Base-by-base conservation (phyloP, 495 filamentous ascomycete species). In the Neurospora pannonica region DNA sequence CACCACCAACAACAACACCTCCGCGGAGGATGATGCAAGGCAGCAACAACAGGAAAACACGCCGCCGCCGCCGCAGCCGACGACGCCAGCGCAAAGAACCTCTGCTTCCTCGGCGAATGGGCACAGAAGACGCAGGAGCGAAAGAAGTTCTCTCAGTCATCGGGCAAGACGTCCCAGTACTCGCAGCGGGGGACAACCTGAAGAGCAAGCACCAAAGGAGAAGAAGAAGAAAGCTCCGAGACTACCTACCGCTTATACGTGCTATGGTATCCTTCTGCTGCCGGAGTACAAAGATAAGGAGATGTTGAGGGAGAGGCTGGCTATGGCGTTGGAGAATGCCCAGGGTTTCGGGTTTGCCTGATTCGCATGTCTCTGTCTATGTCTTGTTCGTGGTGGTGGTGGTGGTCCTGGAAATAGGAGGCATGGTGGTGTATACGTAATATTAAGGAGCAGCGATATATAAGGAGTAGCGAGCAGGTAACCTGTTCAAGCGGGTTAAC, bases 191-290 rank as follows among this genome's bases (percentile, higher is more conserved):
- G 5, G 48, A 62, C 54, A 31, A 7, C 15, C 34, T 7, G 15
- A 62, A 3, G 13, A 62, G 17, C 42, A n/a, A 31, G 7, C 54
- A 54, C 54, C 54, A 4, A 62, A 62, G 28, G 54, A 62, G 84
- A 78, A 10, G 82, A 83, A 15, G 84, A 84, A 37, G 28, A 62
- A 62, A 7, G 54, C 54, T 3, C 54, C 54, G 75, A 86, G 89
- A 76, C 83, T 98, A 78, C 95, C 95, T 6, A 95, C 92, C 0
- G 92, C 91, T 74, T 85, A 93, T 77, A 99, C 96, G 5, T 99
- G 96, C 81, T 98, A 95, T 82, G 94, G 94, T 4, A 92, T 91
- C 31, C 81, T 99, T 71, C 78, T 97, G 74, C 80, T 99, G 70
- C 96, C 96, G 10, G 92, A 95, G 82, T 99, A 98, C 79, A 85